Percentiles rank a stretch among this genome's conserved stretches.
Evolutionary conservation across 306 rosid genomes (phyloP).

Genomic region (Ochetophila trinervis): DNA sequence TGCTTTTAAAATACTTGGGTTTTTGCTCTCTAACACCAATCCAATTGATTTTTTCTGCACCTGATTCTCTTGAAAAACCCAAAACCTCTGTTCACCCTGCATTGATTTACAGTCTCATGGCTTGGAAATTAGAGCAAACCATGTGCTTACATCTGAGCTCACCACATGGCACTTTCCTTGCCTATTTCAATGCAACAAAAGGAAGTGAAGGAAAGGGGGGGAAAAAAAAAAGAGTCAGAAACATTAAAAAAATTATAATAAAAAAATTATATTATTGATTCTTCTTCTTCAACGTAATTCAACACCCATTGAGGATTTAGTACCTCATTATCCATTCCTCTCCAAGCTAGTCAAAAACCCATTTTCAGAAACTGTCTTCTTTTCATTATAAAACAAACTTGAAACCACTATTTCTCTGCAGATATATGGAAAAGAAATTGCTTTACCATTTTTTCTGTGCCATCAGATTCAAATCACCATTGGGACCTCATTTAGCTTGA

Average conservation of each 20-base stretch:
- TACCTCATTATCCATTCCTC: too few relatives aligned
- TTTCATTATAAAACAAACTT: too few relatives aligned
- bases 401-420: too few relatives aligned
- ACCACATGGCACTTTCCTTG: conserved; percentile 68
- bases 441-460: too few relatives aligned
- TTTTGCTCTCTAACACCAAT: conserved; percentile 16
- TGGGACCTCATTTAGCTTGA: too few relatives aligned
- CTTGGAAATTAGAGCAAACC: conserved; percentile 59
- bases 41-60: conserved; percentile 36
- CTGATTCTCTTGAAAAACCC: conserved; percentile 56
- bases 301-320: too few relatives aligned
- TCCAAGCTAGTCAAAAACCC: too few relatives aligned
- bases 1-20: conserved; percentile 16
- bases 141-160: conserved; percentile 76
- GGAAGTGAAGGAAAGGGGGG: neutral
- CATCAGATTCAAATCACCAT: too few relatives aligned
- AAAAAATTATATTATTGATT: neutral
- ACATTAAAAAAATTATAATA: neutral
- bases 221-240: neutral
- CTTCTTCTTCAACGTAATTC: neutral
- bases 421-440: too few relatives aligned
- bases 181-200: conserved; percentile 34
- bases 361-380: too few relatives aligned
- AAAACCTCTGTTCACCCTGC: conserved; percentile 30
- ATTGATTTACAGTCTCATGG: conserved; percentile 24